Base-by-base conservation (phyloP, 2,329 filamentous ascomycete genomes). In the Calycina marina region DNA sequence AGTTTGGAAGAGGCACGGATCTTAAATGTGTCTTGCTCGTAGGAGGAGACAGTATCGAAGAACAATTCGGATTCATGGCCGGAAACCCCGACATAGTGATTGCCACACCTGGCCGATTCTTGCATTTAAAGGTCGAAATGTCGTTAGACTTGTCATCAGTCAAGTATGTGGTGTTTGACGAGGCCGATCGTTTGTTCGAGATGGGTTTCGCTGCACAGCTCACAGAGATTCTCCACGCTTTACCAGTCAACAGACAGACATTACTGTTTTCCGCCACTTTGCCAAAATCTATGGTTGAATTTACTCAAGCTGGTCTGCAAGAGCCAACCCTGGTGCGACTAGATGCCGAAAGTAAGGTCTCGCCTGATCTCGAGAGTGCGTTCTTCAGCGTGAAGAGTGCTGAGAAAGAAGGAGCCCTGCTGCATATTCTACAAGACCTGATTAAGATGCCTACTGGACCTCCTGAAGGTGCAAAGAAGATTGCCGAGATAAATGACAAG, bases 41-140 rank as follows among this genome's bases (percentile, higher is more conserved):
- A 28, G 90, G 90, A 56, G 90, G 90, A 58, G 90, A 98, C 56
- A 92, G 83, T 51, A 58, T 96, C 40, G 90, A 96, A 55, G 88
- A 96, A 45, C 90, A 96, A 55, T 96, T 96, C 55, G 72, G 75
- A 35, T 77, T 78, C 54, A 93, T 96, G 83, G 77, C 86, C 1
- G 73, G 77, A 18, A 98, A 98, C 53, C 90, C 92, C 0, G 92
- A 98, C 54, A 93, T 98, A 44, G 73, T 98, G 47, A 96, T 98
- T 50, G 90, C 90, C 8, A 96, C 92, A 0, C 90, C 90, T 0
- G 90, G 92, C 55, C 82, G 90, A 46, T 98, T 98, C 48, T 62
- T 98, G 44, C 90, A 98, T 64, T 59, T 98, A 42, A 92, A 96
- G 58, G 88, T 96, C 13, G 90, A 98, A 53, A 98, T 98, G 92